phyloP scores from a whole-genome alignment of 140 eudicot genomes.

The Oenanthe javanica region DNA sequence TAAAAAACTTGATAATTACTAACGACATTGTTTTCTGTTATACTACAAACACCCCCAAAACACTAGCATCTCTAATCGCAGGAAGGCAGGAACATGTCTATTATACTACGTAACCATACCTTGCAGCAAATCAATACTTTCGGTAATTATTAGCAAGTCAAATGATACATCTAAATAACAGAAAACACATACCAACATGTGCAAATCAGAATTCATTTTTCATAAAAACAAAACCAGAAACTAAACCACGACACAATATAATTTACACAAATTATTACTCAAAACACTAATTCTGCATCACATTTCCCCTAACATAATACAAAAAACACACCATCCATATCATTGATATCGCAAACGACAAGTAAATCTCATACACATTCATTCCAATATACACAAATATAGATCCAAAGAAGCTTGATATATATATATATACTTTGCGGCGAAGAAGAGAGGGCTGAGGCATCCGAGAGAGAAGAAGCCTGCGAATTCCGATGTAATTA shows the following conservation, averaged over 20 bases:
- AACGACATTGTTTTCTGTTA: too few relatives aligned
- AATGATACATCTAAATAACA: too few relatives aligned
- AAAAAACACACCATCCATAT: background rate
- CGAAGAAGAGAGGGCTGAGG: constrained; percentile 53
- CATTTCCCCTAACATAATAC: background rate
- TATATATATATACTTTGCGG: constrained; percentile 48
- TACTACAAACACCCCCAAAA: background rate
- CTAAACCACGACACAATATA: too few relatives aligned
- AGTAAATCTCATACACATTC: background rate
- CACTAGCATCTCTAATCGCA: background rate
- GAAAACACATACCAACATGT: too few relatives aligned
- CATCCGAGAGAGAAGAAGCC: constrained; percentile 72
- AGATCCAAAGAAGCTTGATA: background rate
- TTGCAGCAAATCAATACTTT: constrained; percentile 34
- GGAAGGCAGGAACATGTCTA: background rate
- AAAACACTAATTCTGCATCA: background rate
- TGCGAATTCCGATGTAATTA: constrained; percentile 77
- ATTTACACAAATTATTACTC: too few relatives aligned
- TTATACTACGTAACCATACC: background rate
- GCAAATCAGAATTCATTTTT: too few relatives aligned
- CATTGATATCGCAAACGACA: background rate
- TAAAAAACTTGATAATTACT: too few relatives aligned
- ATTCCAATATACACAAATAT: background rate
- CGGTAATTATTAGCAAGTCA: background rate
- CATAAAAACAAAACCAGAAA: too few relatives aligned